Base-by-base conservation (phyloP, 2,329 filamentous ascomycete genomes). In the Hypoxylon sp. region DNA sequence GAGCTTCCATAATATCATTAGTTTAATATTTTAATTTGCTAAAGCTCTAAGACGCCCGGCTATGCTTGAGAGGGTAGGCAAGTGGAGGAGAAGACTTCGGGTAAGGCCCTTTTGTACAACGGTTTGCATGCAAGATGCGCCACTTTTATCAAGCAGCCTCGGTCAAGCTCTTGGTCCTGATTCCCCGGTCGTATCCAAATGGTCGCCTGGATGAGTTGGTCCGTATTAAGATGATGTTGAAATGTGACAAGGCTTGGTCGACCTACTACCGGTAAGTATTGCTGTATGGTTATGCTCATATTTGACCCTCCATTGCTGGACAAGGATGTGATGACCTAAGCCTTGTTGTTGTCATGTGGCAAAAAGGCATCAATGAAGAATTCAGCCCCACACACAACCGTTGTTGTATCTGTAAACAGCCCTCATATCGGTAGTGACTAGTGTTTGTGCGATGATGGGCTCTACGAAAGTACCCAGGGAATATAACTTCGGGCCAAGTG, bases 101-200 rank as follows among this genome's bases (percentile, higher is more conserved):
- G 73, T 75, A 75, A 65, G 73, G 74, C 72, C 71, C 73, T 69
- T 61, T 63, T 70, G 75, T 77, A 51, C 66, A 65, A 76, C 75
- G 47, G 53, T 54, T 66, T 58, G 60, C 70, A 69, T 62, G 58
- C 69, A 67, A 69, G 67, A 69, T 66, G 63, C 68, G 64, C 70
- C 65, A 72, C 63, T 67, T 44, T 59, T 59, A 37, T 68, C 64
- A 59, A 69, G 68, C n/a, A 60, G 46, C 63, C 51, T 71, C 64
- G 67, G 69, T 67, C 66, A 71, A 39, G 54, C 59, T 46, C 53
- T 44, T 60, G 66, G 60, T 59, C 63, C 42, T 59, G 46, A 54
- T 58, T 59, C 54, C 57, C 59, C 57, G 61, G 57, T 31, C 51
- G 22, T 63, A 19, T 55, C 52, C 22, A 37, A 57, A 59, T 65